A percentile compares a stretch with the other conserved stretches of the same genome.
Conservation (phyloP, 2,329 filamentous ascomycete genomes). For the Colletotrichum phormii region DNA sequence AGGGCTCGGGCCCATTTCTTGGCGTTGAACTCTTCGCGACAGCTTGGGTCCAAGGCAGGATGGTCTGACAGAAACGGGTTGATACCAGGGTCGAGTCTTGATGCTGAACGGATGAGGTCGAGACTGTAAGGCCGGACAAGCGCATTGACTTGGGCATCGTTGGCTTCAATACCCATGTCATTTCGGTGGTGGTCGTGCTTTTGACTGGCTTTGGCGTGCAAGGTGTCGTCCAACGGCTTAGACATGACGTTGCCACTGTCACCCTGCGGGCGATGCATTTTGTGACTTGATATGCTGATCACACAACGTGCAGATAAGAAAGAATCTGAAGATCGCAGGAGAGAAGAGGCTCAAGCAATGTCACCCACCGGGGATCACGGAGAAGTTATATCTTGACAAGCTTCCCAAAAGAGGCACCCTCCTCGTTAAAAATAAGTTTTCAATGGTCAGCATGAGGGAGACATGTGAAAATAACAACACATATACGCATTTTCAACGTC, state of each 20-base stretch:
- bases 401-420: background rate
- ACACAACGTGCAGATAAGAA: background rate
- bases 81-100: slow-evolving; percentile 20
- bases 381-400: background rate
- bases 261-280: background rate
- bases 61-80: slow-evolving; percentile 44
- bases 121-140: slow-evolving; percentile 35
- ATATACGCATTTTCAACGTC: background rate
- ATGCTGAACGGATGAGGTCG: slow-evolving; percentile 33
- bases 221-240: slow-evolving; percentile 2
- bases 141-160: background rate
- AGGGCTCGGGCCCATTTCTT: slow-evolving; percentile 59
- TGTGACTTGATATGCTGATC: background rate
- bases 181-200: background rate
- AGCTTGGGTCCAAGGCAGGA: slow-evolving; percentile 55
- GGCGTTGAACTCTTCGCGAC: slow-evolving; percentile 55
- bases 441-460: background rate
- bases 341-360: background rate
- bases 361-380: background rate
- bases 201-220: background rate
- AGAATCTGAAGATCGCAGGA: background rate
- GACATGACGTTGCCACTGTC: background rate
- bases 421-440: background rate
- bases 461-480: background rate
- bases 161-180: slow-evolving; percentile 3